Base-by-base conservation (phyloP, 768 basidiomycete species). In the Pleurotus tuoliensis region DNA sequence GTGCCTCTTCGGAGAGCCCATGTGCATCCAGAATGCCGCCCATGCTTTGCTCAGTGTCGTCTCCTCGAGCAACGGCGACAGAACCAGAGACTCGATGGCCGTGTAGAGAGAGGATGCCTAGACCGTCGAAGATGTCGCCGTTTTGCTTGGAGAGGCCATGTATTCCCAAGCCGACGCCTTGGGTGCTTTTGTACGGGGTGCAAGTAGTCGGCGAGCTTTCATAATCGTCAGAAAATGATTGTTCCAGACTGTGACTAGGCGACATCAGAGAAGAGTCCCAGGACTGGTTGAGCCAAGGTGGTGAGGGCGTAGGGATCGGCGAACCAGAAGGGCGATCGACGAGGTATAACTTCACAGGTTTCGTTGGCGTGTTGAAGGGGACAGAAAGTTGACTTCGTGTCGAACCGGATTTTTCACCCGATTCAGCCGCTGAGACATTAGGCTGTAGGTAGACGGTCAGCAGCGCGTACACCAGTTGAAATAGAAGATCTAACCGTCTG, bases 71-170 rank as follows among this genome's bases (percentile, higher is more conserved):
- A 3, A 22, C 39, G 18, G 13, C 16, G n/a, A 41, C 13, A 13
- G 34, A 22, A 22, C 11, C 20, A n/a, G 41, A 44, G n/a, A 44
- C 13, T 13, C 41, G 22, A 24, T 16, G 38, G 8, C 37, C 51
- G n/a, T 53, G 51, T 20, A 53, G 51, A 53, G 24, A 40, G 12
- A 53, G 51, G 41, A 52, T 47, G 52, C 47, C 47, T 52, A 34
- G 51, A 15, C 56, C 56, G n/a, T 57, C 56, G 47, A 57, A 57
- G 5, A 48, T 34, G 16, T 47, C 11, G 4, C 56, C 56, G 25
- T 44, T 49, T 47, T 37, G 59, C 44, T 51, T 64, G 57, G 56
- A 54, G 44, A 55, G 25, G 12, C 55, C 56, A 8, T n/a, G 9
- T 25, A 57, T 57, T 8, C 47, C 56, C 5, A 57, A 48, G 12